Conservation (phyloP, 108 stramenopile genomes). For the Cyclotella cryptica region DNA sequence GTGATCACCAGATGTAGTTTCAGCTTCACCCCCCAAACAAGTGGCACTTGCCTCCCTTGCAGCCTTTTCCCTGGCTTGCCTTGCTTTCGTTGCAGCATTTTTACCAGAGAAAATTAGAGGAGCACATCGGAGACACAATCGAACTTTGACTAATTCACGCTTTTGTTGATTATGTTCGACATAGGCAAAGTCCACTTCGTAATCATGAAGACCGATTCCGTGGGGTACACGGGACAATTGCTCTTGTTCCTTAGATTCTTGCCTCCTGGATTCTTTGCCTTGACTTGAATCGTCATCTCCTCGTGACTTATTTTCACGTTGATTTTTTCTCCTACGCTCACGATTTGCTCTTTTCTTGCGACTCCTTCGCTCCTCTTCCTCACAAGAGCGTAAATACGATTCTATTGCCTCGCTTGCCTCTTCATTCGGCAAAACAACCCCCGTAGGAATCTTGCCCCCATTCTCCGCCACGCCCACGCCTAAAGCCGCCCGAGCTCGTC, state of each 20-base stretch:
- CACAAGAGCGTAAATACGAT: conserved; percentile 31
- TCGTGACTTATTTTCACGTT: background rate
- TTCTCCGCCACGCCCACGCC: conserved; percentile 43
- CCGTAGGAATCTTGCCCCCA: conserved; percentile 39
- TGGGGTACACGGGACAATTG: conserved; percentile 34
- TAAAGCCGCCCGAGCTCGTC: conserved; percentile 5
- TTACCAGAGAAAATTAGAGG: conserved; percentile 42
- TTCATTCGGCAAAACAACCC: conserved; percentile 24
- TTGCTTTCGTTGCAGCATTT: background rate
- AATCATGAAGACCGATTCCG: conserved; percentile 53
- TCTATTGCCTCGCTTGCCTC: conserved; percentile 17
- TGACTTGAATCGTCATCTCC: background rate
- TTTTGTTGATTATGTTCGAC: conserved; percentile 57
- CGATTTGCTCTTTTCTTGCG: background rate
- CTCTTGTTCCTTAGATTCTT: conserved; percentile 41
- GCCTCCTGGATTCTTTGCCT: background rate
- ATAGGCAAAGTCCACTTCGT: conserved; percentile 81
- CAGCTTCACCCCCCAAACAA: too few species aligned
- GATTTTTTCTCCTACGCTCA: background rate
- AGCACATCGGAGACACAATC: conserved; percentile 68
- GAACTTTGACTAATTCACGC: conserved; percentile 74
- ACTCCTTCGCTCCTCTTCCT: background rate
- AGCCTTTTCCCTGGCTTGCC: conserved; percentile 10
- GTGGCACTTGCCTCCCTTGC: background rate
- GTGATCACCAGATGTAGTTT: too few species aligned